Evolutionary conservation across 805 yeast genomes (phyloP).

Genomic region (Candida silvicultrix): DNA sequence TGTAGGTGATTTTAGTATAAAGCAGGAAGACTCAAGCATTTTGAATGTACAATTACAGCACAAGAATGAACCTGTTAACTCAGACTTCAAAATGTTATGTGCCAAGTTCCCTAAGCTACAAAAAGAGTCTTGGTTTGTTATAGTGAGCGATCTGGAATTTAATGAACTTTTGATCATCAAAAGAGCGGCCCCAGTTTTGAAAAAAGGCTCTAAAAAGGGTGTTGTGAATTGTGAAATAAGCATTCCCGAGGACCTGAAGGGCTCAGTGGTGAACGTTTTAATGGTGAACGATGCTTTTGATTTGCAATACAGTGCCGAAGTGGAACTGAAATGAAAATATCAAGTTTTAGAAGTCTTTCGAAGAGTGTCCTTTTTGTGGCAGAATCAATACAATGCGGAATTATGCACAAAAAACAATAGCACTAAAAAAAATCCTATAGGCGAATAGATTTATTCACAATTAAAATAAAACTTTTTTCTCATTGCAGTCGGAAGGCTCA

Average conservation of each 20-base stretch:
- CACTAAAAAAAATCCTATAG: neutral
- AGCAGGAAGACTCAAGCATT: slow-evolving; percentile 29
- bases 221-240: slow-evolving; percentile 35
- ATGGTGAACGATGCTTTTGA: slow-evolving; percentile 66
- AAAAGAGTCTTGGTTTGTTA: slow-evolving; percentile 88
- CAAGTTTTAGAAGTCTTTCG: neutral
- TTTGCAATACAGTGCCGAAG: slow-evolving; percentile 19
- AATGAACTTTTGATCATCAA: slow-evolving; percentile 60
- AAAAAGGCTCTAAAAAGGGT: slow-evolving; percentile 21
- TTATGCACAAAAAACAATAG: neutral
- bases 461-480: neutral
- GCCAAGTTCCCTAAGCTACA: slow-evolving; percentile 87
- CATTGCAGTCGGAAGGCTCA: neutral
- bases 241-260: slow-evolving; percentile 43
- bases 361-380: neutral
- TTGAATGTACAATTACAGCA: slow-evolving; percentile 47
- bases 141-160: slow-evolving; percentile 43
- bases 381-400: neutral
- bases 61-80: slow-evolving; percentile 36
- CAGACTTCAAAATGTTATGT: slow-evolving; percentile 63
- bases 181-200: slow-evolving; percentile 60
- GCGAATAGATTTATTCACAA: neutral
- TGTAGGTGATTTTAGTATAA: slow-evolving; percentile 38
- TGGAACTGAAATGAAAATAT: slow-evolving; percentile 8
- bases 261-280: slow-evolving; percentile 38